Evolutionary conservation across 805 yeast genomes (phyloP).

Genomic region (Ogataea salicorniae): DNA sequence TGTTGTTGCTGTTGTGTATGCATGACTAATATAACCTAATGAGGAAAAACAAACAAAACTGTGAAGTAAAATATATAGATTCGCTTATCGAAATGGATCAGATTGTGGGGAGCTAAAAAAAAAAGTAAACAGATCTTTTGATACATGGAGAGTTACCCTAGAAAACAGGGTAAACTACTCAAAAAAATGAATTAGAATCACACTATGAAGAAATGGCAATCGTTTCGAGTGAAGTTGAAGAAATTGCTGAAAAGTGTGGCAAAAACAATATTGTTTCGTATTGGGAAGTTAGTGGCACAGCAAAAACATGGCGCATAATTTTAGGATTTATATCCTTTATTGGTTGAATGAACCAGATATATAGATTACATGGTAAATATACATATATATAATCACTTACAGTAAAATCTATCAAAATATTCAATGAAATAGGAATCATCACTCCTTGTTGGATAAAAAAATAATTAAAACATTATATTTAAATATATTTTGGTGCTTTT

Average conservation of each 20-base stretch:
- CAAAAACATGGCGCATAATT: too few species aligned
- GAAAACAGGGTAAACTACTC: slow-evolving; percentile 11
- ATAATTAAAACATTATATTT: slow-evolving; percentile 3
- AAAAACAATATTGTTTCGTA: too few species aligned
- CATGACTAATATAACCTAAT: background rate
- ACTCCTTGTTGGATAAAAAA: background rate
- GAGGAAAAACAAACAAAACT: background rate
- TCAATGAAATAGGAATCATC: too few species aligned
- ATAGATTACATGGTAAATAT: too few species aligned
- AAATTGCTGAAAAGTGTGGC: too few species aligned
- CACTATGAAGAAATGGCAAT: too few species aligned
- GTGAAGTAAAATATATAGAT: background rate
- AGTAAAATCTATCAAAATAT: too few species aligned
- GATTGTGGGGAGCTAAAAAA: background rate
- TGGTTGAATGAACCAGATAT: too few species aligned
- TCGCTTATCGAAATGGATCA: background rate
- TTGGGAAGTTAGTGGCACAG: too few species aligned
- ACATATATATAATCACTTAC: too few species aligned
- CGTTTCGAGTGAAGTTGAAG: too few species aligned
- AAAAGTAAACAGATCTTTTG: background rate
- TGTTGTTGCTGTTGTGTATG: background rate
- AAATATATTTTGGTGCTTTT: slow-evolving; percentile 3
- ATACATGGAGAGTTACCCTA: slow-evolving; percentile 14
- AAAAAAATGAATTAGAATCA: background rate
- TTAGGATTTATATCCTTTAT: too few species aligned